A percentile compares a stretch with the other conserved stretches of the same genome.
These are phyloP conservation scores for Globisporangium radiosum DNA, from an alignment of 352 stramenopile genomes.

Conservation along the genomic window DNA sequence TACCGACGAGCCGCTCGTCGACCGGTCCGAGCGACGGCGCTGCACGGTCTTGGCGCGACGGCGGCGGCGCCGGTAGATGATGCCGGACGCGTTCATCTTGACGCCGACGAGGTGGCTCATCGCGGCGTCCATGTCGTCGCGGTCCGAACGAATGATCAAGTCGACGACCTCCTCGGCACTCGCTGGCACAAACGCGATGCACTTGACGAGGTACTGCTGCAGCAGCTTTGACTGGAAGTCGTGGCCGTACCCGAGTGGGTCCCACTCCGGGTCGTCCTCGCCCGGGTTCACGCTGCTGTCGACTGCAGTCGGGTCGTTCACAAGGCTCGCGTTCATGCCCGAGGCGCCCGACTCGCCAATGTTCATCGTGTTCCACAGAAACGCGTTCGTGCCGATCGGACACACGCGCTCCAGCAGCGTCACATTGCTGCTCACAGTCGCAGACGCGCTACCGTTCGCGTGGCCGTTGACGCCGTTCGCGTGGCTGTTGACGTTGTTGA, in stretches of 20 bases:
- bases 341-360: conserved; percentile 24
- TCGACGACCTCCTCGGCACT: conserved; percentile 61
- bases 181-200: conserved; percentile 51
- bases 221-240: conserved; percentile 50
- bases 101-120: conserved; percentile 71
- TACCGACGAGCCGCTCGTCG: neutral
- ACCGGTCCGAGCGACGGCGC: neutral
- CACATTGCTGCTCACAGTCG: conserved; percentile 16
- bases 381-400: conserved; percentile 49
- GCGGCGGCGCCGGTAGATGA: conserved; percentile 45
- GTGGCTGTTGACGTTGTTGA: neutral
- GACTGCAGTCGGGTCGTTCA: conserved; percentile 6
- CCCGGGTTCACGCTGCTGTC: conserved; percentile 1
- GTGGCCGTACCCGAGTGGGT: conserved; percentile 28
- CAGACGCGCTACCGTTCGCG: conserved; percentile 1
- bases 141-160: conserved; percentile 52
- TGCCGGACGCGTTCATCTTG: conserved; percentile 39
- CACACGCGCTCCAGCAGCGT: conserved; percentile 56
- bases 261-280: conserved; percentile 23
- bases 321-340: conserved; percentile 5
- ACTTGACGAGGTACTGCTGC: conserved; percentile 74
- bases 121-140: conserved; percentile 56
- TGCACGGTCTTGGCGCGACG: conserved; percentile 1
- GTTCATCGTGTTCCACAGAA: conserved; percentile 62
- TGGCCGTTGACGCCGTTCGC: neutral